Base-by-base conservation (phyloP, 768 basidiomycete species). In the Podaxis carcinomalis region DNA sequence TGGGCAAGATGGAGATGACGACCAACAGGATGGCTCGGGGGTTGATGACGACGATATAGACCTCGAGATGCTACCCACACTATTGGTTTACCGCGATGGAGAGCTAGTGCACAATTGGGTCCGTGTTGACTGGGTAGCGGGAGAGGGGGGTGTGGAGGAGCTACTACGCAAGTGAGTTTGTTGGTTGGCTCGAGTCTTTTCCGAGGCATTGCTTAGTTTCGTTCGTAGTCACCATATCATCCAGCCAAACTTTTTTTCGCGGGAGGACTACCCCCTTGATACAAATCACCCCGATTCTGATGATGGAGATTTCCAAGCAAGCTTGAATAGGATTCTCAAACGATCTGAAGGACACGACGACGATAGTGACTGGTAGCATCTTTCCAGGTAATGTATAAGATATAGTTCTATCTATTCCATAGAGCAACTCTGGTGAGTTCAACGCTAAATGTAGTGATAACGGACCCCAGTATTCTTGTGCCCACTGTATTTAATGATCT, bases 51-150 rank as follows among this genome's bases (percentile, higher is more conserved):
- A 84, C 54, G 73, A 85, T 28, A 85, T 92, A 44, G 90, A 92
- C 66, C 81, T 86, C 3, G 90, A 92, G 69, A 84, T 92, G 79
- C 78, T 92, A 27, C 90, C 91, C 0, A 92, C 90, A 1, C 70
- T 92, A 68, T 79, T 92, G 11, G 88, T 90, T 3, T 93, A 93
- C 66, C 87, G 85, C 16, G 85, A 83, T 60, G 90, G 92, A 16
- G 84, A 91, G 63, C 82, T 93, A n/a, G 83, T 92, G n/a, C 83
- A 91, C 66, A 90, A 90, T 52, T 93, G 92, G 92, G 88, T 93
- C 7, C 80, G 92, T 25, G 90, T 93, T 3, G 91, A 93, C 70
- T 93, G 90, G 92, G 90, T 91, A 70, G 89, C 88, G 0, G 86
- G 85, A 11, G 68, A 74, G 36, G 80, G 80, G n/a, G 88, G 86